These are phyloP conservation scores for Penicillium sp. DNA, from an alignment of 2,329 filamentous ascomycete species.

Conservation along the genomic window DNA sequence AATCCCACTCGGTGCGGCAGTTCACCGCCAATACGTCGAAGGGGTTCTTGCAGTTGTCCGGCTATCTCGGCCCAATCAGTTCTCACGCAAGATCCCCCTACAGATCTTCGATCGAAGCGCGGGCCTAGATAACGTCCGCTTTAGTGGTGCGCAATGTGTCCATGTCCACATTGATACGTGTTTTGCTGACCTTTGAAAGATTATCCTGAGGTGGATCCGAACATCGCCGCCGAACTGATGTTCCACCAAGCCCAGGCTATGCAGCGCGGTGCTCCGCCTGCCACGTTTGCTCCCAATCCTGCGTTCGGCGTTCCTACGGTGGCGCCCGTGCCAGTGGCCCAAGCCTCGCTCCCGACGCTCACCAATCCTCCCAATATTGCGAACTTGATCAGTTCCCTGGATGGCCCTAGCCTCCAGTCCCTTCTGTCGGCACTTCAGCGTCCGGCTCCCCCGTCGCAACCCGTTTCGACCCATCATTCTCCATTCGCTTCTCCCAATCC, in stretches of 20 bases:
- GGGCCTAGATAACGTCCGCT: conserved; percentile 72
- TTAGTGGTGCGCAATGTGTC: conserved; percentile 56
- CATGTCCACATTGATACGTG: background rate
- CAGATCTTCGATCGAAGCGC: conserved; percentile 80
- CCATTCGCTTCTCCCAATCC: conserved; percentile 35
- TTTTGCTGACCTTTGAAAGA: conserved; percentile 47
- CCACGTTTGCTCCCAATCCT: conserved; percentile 38
- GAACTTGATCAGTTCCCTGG: conserved; percentile 64
- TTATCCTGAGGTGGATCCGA: conserved; percentile 77
- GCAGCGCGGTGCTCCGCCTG: conserved; percentile 36
- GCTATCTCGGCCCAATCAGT: conserved; percentile 67
- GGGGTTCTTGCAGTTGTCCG: conserved; percentile 83
- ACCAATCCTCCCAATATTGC: conserved; percentile 55
- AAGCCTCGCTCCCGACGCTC: conserved; percentile 34
- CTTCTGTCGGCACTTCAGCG: conserved; percentile 61
- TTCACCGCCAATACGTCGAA: conserved; percentile 80
- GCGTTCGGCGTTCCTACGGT: conserved; percentile 38
- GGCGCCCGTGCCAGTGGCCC: conserved; percentile 32
- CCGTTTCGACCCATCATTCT: conserved; percentile 35
- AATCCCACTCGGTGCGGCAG: conserved; percentile 72
- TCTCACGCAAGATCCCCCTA: conserved; percentile 69
- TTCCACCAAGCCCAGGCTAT: conserved; percentile 52
- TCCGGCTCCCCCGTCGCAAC: conserved; percentile 32
- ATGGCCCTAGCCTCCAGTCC: conserved; percentile 67
- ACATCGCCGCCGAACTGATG: conserved; percentile 76